These are phyloP conservation scores for Myriangium duriaei DNA, from an alignment of 2,329 filamentous ascomycete genomes.

Conservation along the genomic window DNA sequence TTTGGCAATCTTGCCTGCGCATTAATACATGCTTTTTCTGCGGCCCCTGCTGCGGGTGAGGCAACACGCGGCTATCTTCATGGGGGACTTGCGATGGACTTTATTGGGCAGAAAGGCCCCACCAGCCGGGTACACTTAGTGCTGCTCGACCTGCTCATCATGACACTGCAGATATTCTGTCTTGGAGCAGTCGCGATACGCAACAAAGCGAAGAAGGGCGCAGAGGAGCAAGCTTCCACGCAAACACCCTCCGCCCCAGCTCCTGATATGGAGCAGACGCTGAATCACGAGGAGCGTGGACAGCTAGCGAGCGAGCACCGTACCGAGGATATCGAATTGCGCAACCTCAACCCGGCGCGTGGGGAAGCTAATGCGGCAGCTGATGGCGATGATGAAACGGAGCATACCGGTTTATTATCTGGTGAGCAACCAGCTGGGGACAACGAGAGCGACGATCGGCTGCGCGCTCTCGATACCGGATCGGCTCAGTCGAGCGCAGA, in stretches of 20 bases:
- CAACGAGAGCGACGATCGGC: constrained; percentile 12
- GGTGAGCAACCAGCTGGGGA: constrained; percentile 7
- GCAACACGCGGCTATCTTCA: constrained; percentile 44
- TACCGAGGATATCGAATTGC: constrained; percentile 29
- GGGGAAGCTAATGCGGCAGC: background rate
- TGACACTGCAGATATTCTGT: constrained; percentile 45
- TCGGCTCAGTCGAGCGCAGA: constrained; percentile 18
- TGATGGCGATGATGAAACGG: constrained; percentile 9
- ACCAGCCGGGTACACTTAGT: constrained; percentile 41
- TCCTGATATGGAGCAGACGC: constrained; percentile 33
- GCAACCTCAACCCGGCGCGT: constrained; percentile 20
- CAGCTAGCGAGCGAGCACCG: constrained; percentile 20
- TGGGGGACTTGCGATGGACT: constrained; percentile 51
- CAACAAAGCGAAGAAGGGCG: constrained; percentile 32
- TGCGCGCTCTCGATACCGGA: constrained; percentile 10
- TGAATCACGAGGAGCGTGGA: constrained; percentile 49
- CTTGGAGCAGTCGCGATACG: constrained; percentile 42
- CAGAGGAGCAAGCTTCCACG: constrained; percentile 17
- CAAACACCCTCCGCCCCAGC: constrained; percentile 12
- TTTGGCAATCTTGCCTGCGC: constrained; percentile 43
- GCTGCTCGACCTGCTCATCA: constrained; percentile 40
- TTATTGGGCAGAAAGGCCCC: constrained; percentile 49
- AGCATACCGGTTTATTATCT: background rate
- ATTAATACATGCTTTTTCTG: constrained; percentile 36
- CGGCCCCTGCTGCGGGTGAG: constrained; percentile 32